Evolutionary conservation across 495 filamentous ascomycete genomes (phyloP).

Genomic region (Xanthoparmelia taractica): DNA sequence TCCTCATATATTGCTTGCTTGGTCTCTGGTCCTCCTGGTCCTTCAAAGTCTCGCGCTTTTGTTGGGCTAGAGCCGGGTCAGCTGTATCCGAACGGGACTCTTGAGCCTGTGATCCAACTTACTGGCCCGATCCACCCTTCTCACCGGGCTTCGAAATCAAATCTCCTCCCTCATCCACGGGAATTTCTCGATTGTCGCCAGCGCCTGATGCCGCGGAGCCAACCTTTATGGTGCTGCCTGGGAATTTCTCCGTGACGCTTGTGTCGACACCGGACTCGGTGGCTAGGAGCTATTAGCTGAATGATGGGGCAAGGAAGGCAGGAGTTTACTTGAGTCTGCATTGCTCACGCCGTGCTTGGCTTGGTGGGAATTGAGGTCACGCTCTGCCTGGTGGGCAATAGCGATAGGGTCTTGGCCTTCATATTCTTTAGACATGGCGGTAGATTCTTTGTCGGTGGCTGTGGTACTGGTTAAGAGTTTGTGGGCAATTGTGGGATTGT

Average conservation of each 20-base stretch:
- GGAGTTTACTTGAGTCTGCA: conserved; percentile 21
- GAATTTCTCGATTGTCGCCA: conserved; percentile 44
- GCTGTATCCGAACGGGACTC: background rate
- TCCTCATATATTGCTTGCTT: conserved; percentile 33
- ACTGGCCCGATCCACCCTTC: conserved; percentile 28
- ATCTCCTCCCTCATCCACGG: conserved; percentile 39
- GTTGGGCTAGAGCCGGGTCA: conserved; percentile 25
- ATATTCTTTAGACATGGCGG: conserved; percentile 32
- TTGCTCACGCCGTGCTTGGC: conserved; percentile 35
- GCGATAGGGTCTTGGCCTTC: conserved; percentile 34
- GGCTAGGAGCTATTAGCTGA: conserved; percentile 21
- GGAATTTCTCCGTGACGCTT: conserved; percentile 32
- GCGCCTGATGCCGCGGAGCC: conserved; percentile 39
- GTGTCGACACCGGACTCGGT: conserved; percentile 42
- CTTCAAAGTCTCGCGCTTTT: conserved; percentile 46
- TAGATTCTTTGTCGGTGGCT: background rate
- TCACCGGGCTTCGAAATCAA: conserved; percentile 27
- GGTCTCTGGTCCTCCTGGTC: conserved; percentile 41
- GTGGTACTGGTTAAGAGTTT: background rate
- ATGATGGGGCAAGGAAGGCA: background rate
- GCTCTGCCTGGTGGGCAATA: conserved; percentile 41
- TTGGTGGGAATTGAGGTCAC: conserved; percentile 40
- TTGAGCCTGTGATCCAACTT: conserved; percentile 3
- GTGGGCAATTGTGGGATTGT: background rate
- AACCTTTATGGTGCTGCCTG: conserved; percentile 35